Conservation (phyloP, 2,329 filamentous ascomycete species). For the Arachnomyces sp. region DNA sequence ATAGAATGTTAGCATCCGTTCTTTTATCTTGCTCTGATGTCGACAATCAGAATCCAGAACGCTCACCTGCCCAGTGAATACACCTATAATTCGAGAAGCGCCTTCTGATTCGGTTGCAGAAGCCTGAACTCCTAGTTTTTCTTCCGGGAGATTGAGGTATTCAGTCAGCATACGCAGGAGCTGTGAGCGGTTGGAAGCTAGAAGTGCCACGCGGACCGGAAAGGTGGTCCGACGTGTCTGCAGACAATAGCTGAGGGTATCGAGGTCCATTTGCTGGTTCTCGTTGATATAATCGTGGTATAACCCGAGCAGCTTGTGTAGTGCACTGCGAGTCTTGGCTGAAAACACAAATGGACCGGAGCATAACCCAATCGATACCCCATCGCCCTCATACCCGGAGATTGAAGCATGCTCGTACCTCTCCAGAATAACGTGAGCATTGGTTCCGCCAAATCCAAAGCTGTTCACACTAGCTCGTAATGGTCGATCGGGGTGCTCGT, state of each 20-base stretch:
- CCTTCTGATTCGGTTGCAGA: not conserved
- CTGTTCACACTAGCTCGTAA: constrained; percentile 17
- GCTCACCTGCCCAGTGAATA: constrained; percentile 17
- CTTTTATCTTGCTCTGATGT: no score
- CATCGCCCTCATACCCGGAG: no score
- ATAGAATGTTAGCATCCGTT: no score
- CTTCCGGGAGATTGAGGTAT: no score
- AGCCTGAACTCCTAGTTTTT: not conserved
- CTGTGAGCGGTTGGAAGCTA: not conserved
- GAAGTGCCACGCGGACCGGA: not conserved
- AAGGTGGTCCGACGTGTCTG: constrained; percentile 3
- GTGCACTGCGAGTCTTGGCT: no score
- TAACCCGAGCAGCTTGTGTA: no score
- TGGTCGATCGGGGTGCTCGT: constrained; percentile 5
- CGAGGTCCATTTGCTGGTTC: no score
- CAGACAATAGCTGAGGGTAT: not conserved
- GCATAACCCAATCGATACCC: no score
- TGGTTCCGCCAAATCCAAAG: constrained; percentile 14
- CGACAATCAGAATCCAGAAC: no score
- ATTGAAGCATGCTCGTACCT: not conserved
- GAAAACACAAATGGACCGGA: no score
- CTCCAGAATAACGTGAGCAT: constrained; percentile 15
- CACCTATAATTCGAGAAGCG: constrained; percentile 9
- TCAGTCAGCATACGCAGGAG: no score
- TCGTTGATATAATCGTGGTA: no score